Percentiles rank a stretch among this genome's conserved stretches.
Evolutionary conservation across 2,329 filamentous ascomycete species (phyloP).

Genomic region (Colletotrichum simmondsii): DNA sequence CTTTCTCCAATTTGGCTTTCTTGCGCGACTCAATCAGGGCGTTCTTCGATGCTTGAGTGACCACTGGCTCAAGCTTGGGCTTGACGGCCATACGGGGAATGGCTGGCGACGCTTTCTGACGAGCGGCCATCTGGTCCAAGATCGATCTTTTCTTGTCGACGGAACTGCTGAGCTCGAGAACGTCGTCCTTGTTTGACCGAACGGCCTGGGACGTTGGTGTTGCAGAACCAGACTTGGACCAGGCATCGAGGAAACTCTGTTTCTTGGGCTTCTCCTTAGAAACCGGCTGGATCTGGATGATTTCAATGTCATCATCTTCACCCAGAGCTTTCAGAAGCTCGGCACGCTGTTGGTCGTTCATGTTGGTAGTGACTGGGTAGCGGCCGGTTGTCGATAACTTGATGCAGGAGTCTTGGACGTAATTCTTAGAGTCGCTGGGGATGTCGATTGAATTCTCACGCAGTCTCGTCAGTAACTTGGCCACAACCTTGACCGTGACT

Average conservation of each 20-base stretch:
- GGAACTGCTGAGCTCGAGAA: constrained; percentile 58
- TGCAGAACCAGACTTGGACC: constrained; percentile 63
- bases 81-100: constrained; percentile 26
- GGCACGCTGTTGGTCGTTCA: constrained; percentile 85
- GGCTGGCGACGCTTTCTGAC: constrained; percentile 34
- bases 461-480: constrained; percentile 86
- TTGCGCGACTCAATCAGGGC: constrained; percentile 39
- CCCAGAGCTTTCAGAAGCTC: constrained; percentile 76
- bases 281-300: constrained; percentile 53
- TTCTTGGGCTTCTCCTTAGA: constrained; percentile 57
- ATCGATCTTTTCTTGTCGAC: constrained; percentile 56
- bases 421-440: constrained; percentile 65
- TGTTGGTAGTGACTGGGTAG: constrained; percentile 77
- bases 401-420: constrained; percentile 75
- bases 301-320: constrained; percentile 66
- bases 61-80: constrained; percentile 24
- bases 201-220: constrained; percentile 38
- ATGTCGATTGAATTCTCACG: constrained; percentile 81
- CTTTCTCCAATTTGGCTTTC: constrained; percentile 69
- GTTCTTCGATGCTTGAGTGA: constrained; percentile 25
- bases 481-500: constrained; percentile 83
- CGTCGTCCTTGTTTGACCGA: constrained; percentile 57
- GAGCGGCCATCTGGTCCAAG: constrained; percentile 58
- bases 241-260: constrained; percentile 70
- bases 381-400: constrained; percentile 63